Conservation (phyloP, 2,329 filamentous ascomycete genomes). For the Xylariaceae sp. region DNA sequence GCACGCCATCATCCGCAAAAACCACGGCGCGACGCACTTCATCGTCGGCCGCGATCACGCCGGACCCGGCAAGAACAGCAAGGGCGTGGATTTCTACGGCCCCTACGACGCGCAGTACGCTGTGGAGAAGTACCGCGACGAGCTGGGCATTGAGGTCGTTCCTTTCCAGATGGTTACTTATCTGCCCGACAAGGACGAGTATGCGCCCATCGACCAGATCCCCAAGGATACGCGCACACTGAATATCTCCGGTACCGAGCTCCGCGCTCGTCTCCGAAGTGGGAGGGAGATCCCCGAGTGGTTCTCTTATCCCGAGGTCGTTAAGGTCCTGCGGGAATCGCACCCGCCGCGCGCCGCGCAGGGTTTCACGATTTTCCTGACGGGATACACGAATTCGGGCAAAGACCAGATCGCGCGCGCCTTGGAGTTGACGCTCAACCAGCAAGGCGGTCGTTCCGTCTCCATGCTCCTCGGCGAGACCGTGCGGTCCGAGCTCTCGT, state of each 20-base stretch:
- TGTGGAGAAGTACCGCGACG: constrained; percentile 92
- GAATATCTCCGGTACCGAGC: constrained; percentile 85
- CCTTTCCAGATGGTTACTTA: constrained; percentile 99
- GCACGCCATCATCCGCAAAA: constrained; percentile 99
- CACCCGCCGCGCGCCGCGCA: constrained; percentile 88
- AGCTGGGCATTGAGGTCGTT: constrained; percentile 97
- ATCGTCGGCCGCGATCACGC: constrained; percentile 98
- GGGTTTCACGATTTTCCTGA: constrained; percentile 98
- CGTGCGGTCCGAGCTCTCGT: constrained; percentile 86
- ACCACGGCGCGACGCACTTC: constrained; percentile 98
- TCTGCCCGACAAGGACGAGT: constrained; percentile 94
- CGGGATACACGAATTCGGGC: constrained; percentile 92
- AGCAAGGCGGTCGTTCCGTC: constrained; percentile 92
- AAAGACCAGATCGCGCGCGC: constrained; percentile 96
- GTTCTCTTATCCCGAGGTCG: constrained; percentile 99
- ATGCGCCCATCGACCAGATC: constrained; percentile 89
- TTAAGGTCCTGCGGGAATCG: constrained; percentile 91
- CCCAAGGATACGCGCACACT: constrained; percentile 76
- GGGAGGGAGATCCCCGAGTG: constrained; percentile 96
- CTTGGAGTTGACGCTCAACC: constrained; percentile 94
- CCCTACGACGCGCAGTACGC: constrained; percentile 96
- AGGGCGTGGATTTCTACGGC: constrained; percentile 95
- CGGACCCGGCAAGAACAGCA: constrained; percentile 95
- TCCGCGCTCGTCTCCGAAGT: constrained; percentile 83
- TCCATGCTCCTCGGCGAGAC: constrained; percentile 94